A percentile compares a stretch with the other conserved stretches of the same genome.
Evolutionary conservation across 73 alveolate genomes (phyloP).

Genomic region (Paramecium caudatum): DNA sequence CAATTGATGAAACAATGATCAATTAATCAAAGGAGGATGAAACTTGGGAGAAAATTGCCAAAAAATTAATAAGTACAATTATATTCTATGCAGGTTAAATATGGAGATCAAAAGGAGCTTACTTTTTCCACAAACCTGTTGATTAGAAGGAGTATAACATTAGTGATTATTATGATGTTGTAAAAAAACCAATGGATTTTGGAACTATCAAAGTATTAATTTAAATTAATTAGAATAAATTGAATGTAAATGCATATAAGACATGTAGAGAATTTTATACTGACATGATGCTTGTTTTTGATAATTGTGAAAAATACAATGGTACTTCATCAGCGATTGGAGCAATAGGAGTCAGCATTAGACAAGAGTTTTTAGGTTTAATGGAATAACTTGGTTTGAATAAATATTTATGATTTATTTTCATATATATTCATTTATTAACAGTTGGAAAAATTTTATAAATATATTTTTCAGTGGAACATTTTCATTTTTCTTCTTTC

Average conservation of each 20-base stretch:
- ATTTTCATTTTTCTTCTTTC: neutral
- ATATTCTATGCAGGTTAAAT: slow-evolving; percentile 64
- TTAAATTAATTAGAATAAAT: slow-evolving; percentile 61
- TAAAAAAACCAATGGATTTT: slow-evolving; percentile 97
- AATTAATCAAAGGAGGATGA: slow-evolving; percentile 70
- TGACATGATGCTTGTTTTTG: slow-evolving; percentile 64
- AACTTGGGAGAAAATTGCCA: slow-evolving; percentile 74
- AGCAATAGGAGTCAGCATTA: slow-evolving; percentile 58
- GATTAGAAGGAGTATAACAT: slow-evolving; percentile 90
- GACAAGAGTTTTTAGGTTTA: slow-evolving; percentile 48
- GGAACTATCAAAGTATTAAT: slow-evolving; percentile 88
- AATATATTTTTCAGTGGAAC: neutral
- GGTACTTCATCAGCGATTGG: slow-evolving; percentile 71
- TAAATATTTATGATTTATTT: slow-evolving; percentile 35
- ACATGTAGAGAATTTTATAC: slow-evolving; percentile 45
- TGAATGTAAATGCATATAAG: slow-evolving; percentile 68
- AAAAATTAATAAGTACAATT: slow-evolving; percentile 77
- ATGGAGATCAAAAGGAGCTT: slow-evolving; percentile 92
- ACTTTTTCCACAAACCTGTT: slow-evolving; percentile 95
- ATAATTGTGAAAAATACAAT: slow-evolving; percentile 64
- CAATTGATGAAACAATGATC: slow-evolving; percentile 67
- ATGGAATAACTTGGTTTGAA: slow-evolving; percentile 18
- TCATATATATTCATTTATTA: no score
- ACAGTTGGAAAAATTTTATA: no score
- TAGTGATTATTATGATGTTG: slow-evolving; percentile 90